Evolutionary conservation across 2,329 filamentous ascomycete genomes (phyloP), one percentile per base, ranked within the genome.

Genomic region (Fusarium chuoi): DNA sequence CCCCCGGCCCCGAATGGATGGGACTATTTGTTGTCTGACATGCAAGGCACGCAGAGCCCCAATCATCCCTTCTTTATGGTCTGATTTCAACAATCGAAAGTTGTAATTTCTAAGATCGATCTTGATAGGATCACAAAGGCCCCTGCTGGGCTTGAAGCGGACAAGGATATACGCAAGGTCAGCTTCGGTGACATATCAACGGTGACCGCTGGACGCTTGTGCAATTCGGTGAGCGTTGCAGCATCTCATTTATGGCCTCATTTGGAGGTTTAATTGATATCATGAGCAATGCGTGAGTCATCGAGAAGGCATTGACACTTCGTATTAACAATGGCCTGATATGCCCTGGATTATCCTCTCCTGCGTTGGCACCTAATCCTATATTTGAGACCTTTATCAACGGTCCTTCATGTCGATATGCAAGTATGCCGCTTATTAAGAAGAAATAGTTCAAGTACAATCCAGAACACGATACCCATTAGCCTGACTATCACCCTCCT

Each of bases 31-130:
- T 75, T 68, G 60, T 42, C 48, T 68, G 71, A 77, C 48, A 71
- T 69, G 68, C 66, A 76, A 68, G 65, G 68, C n/a, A 42, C 42
- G 46, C 58, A 61, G 70, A 75, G 68, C 62, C 75, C 72, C 52
- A 30, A 55, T 26, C 46, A 60, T 42, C 62, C n/a, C 30, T 70
- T 45, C 54, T 62, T 22, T 45, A 61, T 77, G 71, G 67, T 41
- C 65, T 68, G 65, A 77, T 71, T n/a, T 51, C 14, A 42, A 52
- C 26, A 72, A 72, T 74, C 73, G 69, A 62, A 73, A 63, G 66
- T 62, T 75, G 62, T 65, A 39, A 52, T 63, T 73, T 54, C 67
- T 58, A 28, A 44, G 38, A 46, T 26, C 20, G 14, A 58, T 61
- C 45, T 73, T 35, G 30, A 55, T 60, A 54, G 54, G 39, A 42